Percentiles rank a stretch among this genome's conserved stretches.
Evolutionary conservation across 176 grass and related monocot species (phyloP).

Genomic region (Raddia guianensis): DNA sequence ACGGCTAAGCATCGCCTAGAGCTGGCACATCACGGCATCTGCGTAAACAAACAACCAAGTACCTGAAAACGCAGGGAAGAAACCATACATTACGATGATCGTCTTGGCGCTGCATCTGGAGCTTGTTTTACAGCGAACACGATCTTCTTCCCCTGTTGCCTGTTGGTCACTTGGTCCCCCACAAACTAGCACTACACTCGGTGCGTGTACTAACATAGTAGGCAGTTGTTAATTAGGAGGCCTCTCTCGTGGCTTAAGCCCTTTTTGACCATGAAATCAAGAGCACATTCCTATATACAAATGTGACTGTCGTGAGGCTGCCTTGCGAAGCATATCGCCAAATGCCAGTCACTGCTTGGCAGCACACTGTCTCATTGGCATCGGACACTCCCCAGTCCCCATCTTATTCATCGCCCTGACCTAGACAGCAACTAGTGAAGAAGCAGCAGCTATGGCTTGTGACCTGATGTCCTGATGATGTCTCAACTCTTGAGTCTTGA

Average conservation of each 20-base stretch:
- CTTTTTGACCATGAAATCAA: constrained; percentile 31
- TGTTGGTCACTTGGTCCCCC: constrained; percentile 8
- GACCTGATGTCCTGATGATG: background rate
- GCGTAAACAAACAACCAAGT: constrained; percentile 25
- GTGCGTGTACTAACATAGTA: background rate
- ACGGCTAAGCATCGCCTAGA: background rate
- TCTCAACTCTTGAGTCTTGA: too few relatives aligned
- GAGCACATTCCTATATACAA: background rate
- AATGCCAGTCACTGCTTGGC: constrained; percentile 30
- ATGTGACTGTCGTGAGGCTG: constrained; percentile 14
- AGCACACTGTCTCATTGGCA: constrained; percentile 2
- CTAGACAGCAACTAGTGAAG: background rate
- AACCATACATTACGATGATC: constrained; percentile 15
- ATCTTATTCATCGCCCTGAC: background rate
- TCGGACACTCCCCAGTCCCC: background rate
- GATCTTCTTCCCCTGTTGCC: background rate
- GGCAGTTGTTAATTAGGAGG: background rate
- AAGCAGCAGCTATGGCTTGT: background rate
- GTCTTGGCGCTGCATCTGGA: constrained; percentile 30
- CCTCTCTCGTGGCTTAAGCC: background rate
- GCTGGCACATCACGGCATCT: background rate
- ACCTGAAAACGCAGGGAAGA: constrained; percentile 36
- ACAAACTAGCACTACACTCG: background rate
- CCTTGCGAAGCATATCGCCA: background rate
- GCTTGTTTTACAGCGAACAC: constrained; percentile 24